Percentiles rank a stretch among this genome's conserved stretches.
phyloP scores from a whole-genome alignment of 2,329 filamentous ascomycete species.

The Phialemoniopsis sp. region DNA sequence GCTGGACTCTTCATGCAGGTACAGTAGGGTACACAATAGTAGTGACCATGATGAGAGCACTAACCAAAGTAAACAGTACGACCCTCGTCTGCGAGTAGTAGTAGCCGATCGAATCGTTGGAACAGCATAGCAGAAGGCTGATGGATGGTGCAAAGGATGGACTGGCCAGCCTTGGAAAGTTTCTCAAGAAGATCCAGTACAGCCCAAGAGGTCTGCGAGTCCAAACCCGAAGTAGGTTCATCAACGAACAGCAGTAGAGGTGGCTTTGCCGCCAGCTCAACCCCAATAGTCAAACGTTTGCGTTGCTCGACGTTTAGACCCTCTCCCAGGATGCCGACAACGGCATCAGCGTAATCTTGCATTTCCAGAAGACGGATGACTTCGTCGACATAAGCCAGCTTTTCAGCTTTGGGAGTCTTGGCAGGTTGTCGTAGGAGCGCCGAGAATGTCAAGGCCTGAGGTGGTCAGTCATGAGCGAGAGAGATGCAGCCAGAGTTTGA shows the following conservation, averaged over 20 bases:
- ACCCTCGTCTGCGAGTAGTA: background rate
- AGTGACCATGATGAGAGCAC: too few species aligned
- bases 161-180: conserved; percentile 1
- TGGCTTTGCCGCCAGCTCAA: background rate
- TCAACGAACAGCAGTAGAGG: conserved; percentile 70
- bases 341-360: conserved; percentile 67
- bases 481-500: too few species aligned
- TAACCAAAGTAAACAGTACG: conserved; percentile 41
- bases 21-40: too few species aligned
- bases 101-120: conserved; percentile 74
- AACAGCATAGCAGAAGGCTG: conserved; percentile 89
- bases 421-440: background rate
- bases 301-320: conserved; percentile 1
- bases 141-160: conserved; percentile 89
- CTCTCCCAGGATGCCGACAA: conserved; percentile 24
- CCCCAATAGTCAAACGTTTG: background rate
- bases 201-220: background rate
- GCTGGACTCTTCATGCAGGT: too few species aligned
- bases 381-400: conserved; percentile 1
- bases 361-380: conserved; percentile 17
- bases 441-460: conserved; percentile 32
- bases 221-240: conserved; percentile 76
- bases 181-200: background rate
- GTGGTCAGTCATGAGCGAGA: too few species aligned
- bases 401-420: background rate